Conservation (phyloP, 345 rosid species). For the Euphorbia lathyris region DNA sequence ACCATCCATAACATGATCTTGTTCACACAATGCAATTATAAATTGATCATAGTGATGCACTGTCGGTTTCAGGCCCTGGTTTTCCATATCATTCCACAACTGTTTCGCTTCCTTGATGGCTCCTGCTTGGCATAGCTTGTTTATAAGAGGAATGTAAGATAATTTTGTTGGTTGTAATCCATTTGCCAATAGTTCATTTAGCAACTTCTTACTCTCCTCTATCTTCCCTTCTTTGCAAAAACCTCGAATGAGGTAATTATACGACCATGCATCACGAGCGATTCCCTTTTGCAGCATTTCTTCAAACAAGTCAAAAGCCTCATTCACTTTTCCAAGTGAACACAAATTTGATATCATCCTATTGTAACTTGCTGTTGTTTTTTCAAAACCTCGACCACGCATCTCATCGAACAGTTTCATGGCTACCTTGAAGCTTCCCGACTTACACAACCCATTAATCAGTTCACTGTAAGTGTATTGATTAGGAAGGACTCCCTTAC, state of each 20-base stretch:
- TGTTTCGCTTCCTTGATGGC: conserved; percentile 30
- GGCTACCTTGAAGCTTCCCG: conserved; percentile 34
- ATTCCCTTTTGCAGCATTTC: conserved; percentile 56
- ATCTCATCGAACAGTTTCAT: conserved; percentile 36
- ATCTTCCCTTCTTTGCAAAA: conserved; percentile 45
- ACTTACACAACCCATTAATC: conserved; percentile 36
- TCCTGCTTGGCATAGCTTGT: conserved; percentile 31
- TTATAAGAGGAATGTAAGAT: conserved; percentile 30
- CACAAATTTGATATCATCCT: conserved; percentile 50
- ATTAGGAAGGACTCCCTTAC: conserved; percentile 39
- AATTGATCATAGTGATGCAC: conserved; percentile 19
- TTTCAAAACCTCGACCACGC: conserved; percentile 41
- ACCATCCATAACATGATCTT: conserved; percentile 29
- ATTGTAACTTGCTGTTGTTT: conserved; percentile 45
- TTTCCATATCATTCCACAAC: conserved; percentile 32
- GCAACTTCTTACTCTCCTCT: conserved; percentile 26
- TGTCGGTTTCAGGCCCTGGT: conserved; percentile 30
- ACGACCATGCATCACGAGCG: conserved; percentile 39
- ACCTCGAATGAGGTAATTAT: conserved; percentile 43
- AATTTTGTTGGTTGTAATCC: conserved; percentile 34
- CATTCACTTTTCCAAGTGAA: conserved; percentile 30
- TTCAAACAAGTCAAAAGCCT: conserved; percentile 49
- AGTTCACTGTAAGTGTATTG: conserved; percentile 36
- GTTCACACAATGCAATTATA: conserved; percentile 25
- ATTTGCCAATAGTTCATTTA: conserved; percentile 33